phyloP scores from a whole-genome alignment of 495 filamentous ascomycete species.

The Penicillium goetzii region DNA sequence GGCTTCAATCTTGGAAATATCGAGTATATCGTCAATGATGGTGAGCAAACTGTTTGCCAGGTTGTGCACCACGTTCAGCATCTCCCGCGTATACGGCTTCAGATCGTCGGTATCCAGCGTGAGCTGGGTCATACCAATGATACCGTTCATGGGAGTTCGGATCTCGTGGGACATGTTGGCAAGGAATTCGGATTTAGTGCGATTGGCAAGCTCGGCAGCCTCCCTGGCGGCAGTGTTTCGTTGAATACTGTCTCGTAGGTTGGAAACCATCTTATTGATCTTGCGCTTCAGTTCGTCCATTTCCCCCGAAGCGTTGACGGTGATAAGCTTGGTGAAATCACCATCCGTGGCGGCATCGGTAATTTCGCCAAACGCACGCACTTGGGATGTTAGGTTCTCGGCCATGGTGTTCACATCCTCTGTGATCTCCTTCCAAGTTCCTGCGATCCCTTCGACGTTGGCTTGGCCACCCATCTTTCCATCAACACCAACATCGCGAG shows the following conservation, averaged over 20 bases:
- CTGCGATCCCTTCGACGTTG: conserved; percentile 89
- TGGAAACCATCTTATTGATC: conserved; percentile 99
- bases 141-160: conserved; percentile 86
- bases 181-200: conserved; percentile 98
- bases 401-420: conserved; percentile 99
- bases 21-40: conserved; percentile 98
- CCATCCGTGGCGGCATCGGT: conserved; percentile 96
- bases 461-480: conserved; percentile 99
- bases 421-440: conserved; percentile 98
- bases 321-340: conserved; percentile 95
- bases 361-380: conserved; percentile 96
- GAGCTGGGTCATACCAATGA: conserved; percentile 96
- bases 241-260: conserved; percentile 94
- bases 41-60: conserved; percentile 96
- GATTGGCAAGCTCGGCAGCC: conserved; percentile 94
- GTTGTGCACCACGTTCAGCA: conserved; percentile 98
- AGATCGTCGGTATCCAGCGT: conserved; percentile 91
- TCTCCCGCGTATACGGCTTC: conserved; percentile 93
- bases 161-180: conserved; percentile 99
- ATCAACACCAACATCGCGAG: conserved; percentile 95
- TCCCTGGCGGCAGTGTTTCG: conserved; percentile 96
- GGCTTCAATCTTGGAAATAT: conserved; percentile 99
- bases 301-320: conserved; percentile 97
- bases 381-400: conserved; percentile 95
- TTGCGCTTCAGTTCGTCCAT: conserved; percentile 99